Evolutionary conservation across 495 filamentous ascomycete genomes (phyloP).

Genomic region (Patellaria atrata): DNA sequence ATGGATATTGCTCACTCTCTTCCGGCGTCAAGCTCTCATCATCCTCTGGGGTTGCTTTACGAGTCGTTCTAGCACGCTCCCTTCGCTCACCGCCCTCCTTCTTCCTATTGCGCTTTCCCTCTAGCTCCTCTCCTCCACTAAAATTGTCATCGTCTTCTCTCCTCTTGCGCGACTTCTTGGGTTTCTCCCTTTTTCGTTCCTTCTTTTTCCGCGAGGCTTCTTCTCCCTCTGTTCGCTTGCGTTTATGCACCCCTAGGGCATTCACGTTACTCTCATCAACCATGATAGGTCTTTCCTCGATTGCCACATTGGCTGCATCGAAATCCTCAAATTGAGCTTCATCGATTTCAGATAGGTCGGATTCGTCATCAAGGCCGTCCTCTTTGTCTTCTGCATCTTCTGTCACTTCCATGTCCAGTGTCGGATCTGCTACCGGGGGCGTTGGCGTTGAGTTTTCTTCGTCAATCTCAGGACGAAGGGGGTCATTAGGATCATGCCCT

Average conservation of each 20-base stretch:
- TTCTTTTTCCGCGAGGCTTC: constrained; percentile 50
- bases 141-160: constrained; percentile 39
- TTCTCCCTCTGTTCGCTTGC: constrained; percentile 55
- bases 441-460: constrained; percentile 31
- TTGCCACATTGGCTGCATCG: constrained; percentile 58
- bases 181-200: constrained; percentile 56
- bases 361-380: constrained; percentile 45
- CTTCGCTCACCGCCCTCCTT: constrained; percentile 31
- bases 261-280: constrained; percentile 77
- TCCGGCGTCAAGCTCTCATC: constrained; percentile 45
- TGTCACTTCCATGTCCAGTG: constrained; percentile 27
- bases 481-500: constrained; percentile 31
- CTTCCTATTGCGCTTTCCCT: constrained; percentile 35
- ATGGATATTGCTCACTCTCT: constrained; percentile 28
- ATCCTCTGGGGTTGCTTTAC: constrained; percentile 40
- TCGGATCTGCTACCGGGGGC: constrained; percentile 26
- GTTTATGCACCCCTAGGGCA: constrained; percentile 59
- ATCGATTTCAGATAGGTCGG: constrained; percentile 69
- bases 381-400: constrained; percentile 28
- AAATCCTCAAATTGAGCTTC: constrained; percentile 89
- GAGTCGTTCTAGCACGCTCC: constrained; percentile 28
- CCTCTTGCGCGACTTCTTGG: constrained; percentile 51
- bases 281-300: constrained; percentile 61
- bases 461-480: constrained; percentile 28
- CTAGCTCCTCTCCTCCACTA: constrained; percentile 41